Evolutionary conservation across 176 grass and related monocot species (phyloP).

Genomic region (Melocanna baccifera): DNA sequence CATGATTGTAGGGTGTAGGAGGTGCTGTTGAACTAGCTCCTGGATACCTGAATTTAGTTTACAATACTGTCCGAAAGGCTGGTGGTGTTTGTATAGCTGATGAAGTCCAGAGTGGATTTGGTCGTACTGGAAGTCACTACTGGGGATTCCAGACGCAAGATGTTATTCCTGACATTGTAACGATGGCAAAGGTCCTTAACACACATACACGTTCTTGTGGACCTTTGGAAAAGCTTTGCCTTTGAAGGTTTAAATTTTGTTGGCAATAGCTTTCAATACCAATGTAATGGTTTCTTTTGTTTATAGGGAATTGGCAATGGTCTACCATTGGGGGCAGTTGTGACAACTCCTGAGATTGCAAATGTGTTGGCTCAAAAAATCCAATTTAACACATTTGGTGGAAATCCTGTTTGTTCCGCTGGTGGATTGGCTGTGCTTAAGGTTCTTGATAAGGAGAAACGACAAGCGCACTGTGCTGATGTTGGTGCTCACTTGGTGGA

Average conservation of each 20-base stretch:
- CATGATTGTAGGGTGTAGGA: constrained; percentile 63
- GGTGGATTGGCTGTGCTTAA: constrained; percentile 88
- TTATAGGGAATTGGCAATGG: constrained; percentile 89
- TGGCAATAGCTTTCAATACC: background rate
- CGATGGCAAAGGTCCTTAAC: constrained; percentile 82
- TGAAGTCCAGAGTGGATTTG: constrained; percentile 97
- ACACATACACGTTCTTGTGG: background rate
- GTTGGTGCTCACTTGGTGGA: constrained; percentile 80
- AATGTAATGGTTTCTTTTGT: background rate
- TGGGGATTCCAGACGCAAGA: constrained; percentile 96
- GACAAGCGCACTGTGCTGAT: constrained; percentile 72
- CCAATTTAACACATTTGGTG: constrained; percentile 93
- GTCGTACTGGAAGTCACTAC: constrained; percentile 87
- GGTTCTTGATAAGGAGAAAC: constrained; percentile 93
- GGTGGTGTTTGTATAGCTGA: constrained; percentile 98
- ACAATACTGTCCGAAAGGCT: constrained; percentile 74
- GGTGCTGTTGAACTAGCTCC: constrained; percentile 89
- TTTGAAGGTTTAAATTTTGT: background rate
- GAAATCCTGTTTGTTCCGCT: constrained; percentile 94
- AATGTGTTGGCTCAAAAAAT: constrained; percentile 82
- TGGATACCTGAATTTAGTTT: constrained; percentile 85
- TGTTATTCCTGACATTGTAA: constrained; percentile 87
- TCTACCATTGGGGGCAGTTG: constrained; percentile 86
- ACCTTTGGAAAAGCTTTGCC: background rate
- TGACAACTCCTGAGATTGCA: constrained; percentile 89